These are phyloP conservation scores for Camillea tinctor DNA, from an alignment of 2,329 filamentous ascomycete genomes.

Conservation along the genomic window DNA sequence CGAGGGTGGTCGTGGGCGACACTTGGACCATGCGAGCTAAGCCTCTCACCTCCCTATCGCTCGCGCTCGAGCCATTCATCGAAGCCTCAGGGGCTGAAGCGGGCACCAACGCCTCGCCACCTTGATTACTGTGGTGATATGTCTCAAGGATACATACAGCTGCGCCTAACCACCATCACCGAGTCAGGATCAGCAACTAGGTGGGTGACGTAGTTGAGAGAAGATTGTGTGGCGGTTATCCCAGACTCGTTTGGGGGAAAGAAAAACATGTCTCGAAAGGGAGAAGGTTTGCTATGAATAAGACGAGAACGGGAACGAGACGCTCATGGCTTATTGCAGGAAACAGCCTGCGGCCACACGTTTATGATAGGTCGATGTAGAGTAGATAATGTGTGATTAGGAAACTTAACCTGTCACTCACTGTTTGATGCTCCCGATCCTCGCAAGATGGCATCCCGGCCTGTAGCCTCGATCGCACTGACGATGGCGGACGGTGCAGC, in stretches of 20 bases:
- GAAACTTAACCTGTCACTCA: conserved; percentile 45
- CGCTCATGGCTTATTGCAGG: conserved; percentile 9
- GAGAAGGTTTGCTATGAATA: neutral
- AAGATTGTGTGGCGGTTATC: conserved; percentile 1
- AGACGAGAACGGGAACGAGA: conserved; percentile 1
- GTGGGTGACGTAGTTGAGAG: conserved; percentile 10
- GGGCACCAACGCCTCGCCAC: conserved; percentile 36
- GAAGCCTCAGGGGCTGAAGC: conserved; percentile 37
- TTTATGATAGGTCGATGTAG: conserved; percentile 2
- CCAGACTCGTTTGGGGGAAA: neutral
- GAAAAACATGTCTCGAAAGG: neutral
- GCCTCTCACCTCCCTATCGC: conserved; percentile 67
- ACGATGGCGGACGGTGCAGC: conserved; percentile 89
- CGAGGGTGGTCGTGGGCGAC: conserved; percentile 70
- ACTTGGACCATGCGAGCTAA: conserved; percentile 94
- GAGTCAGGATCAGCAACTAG: conserved; percentile 20
- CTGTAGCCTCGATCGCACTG: conserved; percentile 81
- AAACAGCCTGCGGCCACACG: conserved; percentile 6
- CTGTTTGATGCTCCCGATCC: conserved; percentile 84
- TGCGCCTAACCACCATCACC: conserved; percentile 51
- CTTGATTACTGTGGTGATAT: conserved; percentile 57
- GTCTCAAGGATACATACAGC: conserved; percentile 97
- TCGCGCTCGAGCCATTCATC: conserved; percentile 29
- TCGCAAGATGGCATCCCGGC: conserved; percentile 89
- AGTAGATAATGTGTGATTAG: conserved; percentile 7